Evolutionary conservation across 345 rosid species (phyloP), one percentile per base, ranked within the genome.

Genomic region (Geranium rotundifolium): DNA sequence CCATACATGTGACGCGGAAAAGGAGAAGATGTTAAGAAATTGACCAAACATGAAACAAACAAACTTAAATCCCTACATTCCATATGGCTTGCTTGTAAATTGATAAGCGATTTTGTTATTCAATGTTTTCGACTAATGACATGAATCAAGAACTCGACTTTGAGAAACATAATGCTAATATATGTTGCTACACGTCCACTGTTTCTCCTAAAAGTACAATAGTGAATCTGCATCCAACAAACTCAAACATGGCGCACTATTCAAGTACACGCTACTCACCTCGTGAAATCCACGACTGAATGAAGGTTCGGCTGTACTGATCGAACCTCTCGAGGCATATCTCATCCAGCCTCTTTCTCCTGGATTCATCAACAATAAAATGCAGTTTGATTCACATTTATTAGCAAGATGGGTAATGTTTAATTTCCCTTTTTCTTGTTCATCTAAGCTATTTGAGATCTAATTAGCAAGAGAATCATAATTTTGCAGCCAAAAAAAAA

Each of bases 231-330:
- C 10, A 34, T 34, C 41, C 6, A 34, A 0, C 41, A 8, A 34
- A 34, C 41, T 55, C 57, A 16, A 56, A 64, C 14, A 70, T 55
- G 1, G 15, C 19, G 19, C 23, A 52, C 64, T 63, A 60, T 61
- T 59, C 30, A 65, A 71, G 63, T 71, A 62, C 16, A 27, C 39
- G 63, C 41, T 34, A 20, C 57, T 59, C 69, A 86, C 97, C 99
- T 84, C 90, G 99, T 69, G 90, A 49, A 60, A 93, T 88, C 95
- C 99, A 90, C 19, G 99, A 88, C 65, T 93, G 96, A 68, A 88
- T 81, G 14, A 73, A 72, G 1, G 88, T 73, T 64, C 97, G 87
- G 69, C 97, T 93, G 67, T 90, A 85, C 61, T 88, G 92, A 76
- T 88, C 76, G 79, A 74, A 93, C 82, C 97, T 88, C 76, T 93